Evolutionary conservation across 2,329 filamentous ascomycete genomes (phyloP), one percentile per base, ranked within the genome.

Genomic region (Fusarium ambrosium): DNA sequence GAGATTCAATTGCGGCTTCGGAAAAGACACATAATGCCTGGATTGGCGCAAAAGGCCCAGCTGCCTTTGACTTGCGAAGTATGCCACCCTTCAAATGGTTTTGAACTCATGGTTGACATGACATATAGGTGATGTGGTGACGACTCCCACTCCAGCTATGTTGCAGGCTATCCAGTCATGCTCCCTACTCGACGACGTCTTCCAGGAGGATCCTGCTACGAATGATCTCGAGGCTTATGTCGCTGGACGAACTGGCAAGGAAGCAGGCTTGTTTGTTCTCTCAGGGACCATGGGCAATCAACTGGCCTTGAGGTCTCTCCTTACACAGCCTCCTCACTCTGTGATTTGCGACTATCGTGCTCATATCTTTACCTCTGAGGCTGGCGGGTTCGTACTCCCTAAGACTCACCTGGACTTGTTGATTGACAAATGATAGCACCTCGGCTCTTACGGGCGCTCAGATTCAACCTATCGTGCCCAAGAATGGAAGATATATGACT

Each of bases 231-330:
- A 98, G 82, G 84, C 88, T 55, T 92, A 93, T 81, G 88, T 97
- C 53, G 94, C 95, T 20, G 81, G 88, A 36, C 88, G 97, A 4
- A 90, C 94, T 1, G 91, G 91, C 76, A 95, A 97, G 77, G 92
- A 95, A 78, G 91, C 91, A 9, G 93, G 90, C 0, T 87, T 98
- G 6, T 92, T 98, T 64, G 94, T 98, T 65, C 87, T 97, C 69
- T 97, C 94, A 0, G 96, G 96, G 4, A 98, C 95, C 6, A 98
- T 98, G 95, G 95, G 95, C 45, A 98, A 98, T 84, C 95, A 98
- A 82, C 87, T 98, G 20, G 92, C 93, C 0, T 88, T 98, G 48
- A 91, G 95, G 43, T 89, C 93, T 2, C 93, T 97, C 69, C 88
- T 98, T 16, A 89, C 87, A 1, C 92, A 94, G 70, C 95, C 95